Evolutionary conservation across 257 asterid genomes (phyloP).

Genomic region (Perilla frutescens): DNA sequence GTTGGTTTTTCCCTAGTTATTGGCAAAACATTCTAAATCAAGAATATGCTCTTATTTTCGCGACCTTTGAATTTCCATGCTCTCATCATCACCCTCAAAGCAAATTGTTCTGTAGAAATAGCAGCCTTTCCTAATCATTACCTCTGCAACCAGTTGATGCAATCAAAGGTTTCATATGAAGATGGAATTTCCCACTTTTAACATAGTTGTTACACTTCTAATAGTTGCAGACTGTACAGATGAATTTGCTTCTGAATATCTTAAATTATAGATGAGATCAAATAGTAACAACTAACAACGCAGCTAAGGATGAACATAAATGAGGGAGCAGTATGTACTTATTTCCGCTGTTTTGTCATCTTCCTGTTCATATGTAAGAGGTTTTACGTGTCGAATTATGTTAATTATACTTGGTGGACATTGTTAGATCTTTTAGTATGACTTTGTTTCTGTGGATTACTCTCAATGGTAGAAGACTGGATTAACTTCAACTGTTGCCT

Average conservation of each 20-base stretch:
- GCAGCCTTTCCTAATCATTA: background rate
- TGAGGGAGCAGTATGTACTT: background rate
- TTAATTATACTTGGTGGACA: background rate
- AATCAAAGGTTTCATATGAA: no score
- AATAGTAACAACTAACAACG: conserved; percentile 5
- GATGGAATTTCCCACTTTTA: no score
- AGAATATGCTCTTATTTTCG: conserved; percentile 8
- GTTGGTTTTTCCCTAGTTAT: background rate
- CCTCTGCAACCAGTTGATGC: background rate
- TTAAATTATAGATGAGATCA: background rate
- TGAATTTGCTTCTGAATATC: background rate
- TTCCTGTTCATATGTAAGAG: background rate
- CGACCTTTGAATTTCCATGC: background rate
- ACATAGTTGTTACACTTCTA: background rate
- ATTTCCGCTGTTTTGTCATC: background rate
- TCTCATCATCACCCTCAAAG: background rate
- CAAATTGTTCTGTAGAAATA: background rate
- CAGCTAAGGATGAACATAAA: background rate
- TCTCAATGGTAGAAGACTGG: background rate
- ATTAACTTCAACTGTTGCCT: background rate
- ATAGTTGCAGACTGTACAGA: background rate
- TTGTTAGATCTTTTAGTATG: background rate
- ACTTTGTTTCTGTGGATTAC: background rate
- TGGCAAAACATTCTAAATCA: background rate
- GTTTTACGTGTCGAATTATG: background rate